Evolutionary conservation across 225 moss, liverwort and hornwort species (phyloP), one percentile per base, ranked within the genome.

Genomic region (Sphagnum tenellum): DNA sequence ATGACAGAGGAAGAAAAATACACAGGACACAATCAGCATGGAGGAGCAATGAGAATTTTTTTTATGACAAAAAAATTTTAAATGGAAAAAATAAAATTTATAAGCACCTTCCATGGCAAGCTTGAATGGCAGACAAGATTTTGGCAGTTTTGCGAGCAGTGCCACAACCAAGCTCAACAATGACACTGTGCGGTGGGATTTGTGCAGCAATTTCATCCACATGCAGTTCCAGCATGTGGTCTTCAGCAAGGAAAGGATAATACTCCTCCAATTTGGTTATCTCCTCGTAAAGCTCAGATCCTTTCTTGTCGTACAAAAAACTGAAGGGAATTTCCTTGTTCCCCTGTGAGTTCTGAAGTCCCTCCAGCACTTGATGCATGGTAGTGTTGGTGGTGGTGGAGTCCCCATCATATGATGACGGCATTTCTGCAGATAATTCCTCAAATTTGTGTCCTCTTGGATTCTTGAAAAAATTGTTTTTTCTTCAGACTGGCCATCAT

Each of bases 81-180:
- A 29, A 29, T 29, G 29, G 29, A 29, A 29, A 29, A 29, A 29
- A 29, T 29, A 29, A 29, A 29, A 29, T 29, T 29, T 29, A 29
- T 29, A 53, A 4, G 13, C 3, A 91, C 91, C 86, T 79, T 67
- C 83, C 84, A 44, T 88, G 82, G 54, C 80, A 77, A 45, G 76
- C 66, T 45, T 82, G 78, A 14, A 89, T 66, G 29, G 88, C 86
- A 9, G 73, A 82, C 49, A 91, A 76, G n/a, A 95, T 49, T 50
- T 80, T 77, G 8, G 78, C 61, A 4, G 94, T 92, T 64, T 95
- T 95, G 47, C 72, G 77, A 49, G 91, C 91, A 47, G 91, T 89
- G 49, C 94, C 94, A 46, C 94, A 95, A 1, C 94, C 94, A n/a
- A 95, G 89, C 75, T 95, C 91, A 66, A 88, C 91, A 45, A 91